Base-by-base conservation (phyloP, 2,329 filamentous ascomycete species). In the Beauveria sp. region DNA sequence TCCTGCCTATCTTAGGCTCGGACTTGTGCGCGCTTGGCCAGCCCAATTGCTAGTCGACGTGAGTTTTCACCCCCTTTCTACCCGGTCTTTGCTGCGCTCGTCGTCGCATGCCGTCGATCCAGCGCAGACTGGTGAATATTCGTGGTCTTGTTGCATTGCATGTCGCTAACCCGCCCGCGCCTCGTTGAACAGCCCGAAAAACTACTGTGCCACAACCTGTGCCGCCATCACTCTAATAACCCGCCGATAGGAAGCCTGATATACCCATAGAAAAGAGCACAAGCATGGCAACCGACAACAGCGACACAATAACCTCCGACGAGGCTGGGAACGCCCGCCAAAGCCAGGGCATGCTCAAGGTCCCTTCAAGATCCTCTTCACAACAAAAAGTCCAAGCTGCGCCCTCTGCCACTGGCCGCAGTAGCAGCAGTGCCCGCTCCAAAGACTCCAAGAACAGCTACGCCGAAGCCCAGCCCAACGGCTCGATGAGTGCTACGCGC, bases 391-490 rank as follows among this genome's bases (percentile, higher is more conserved):
- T 82, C 68, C 81, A 86, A 70, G 77, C 82, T 63, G 85, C 83
- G 50, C 79, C 83, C 60, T 83, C 83, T 61, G 77, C 81, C 50
- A 84, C 84, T 47, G 81, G 77, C 72, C 77, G 81, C 71, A 85
- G 84, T 68, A 88, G 84, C 70, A 84, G 86, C 67, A 81, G 83
- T 66, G 81, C 81, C 62, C 80, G 81, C 66, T 89, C 87, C 54
- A 88, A 84, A 73, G 84, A 84, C 66, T 87, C 84, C 63, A 85
- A 81, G 75, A 77, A 80, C 66, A 89, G 86, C 74, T 84, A 87
- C 67, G 75, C 84, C 60, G 85, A 81, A 64, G 79, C 82, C 66
- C 81, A 83, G 68, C 80, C 84, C 69, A 88, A 88, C 75, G 84
- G 84, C 67, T 90, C 86, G 74, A 80, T 84, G 64, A 84, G 84